Percentiles rank a stretch among this genome's conserved stretches.
Conservation (phyloP, 257 asterid genomes). For the Solanum appendiculatum region DNA sequence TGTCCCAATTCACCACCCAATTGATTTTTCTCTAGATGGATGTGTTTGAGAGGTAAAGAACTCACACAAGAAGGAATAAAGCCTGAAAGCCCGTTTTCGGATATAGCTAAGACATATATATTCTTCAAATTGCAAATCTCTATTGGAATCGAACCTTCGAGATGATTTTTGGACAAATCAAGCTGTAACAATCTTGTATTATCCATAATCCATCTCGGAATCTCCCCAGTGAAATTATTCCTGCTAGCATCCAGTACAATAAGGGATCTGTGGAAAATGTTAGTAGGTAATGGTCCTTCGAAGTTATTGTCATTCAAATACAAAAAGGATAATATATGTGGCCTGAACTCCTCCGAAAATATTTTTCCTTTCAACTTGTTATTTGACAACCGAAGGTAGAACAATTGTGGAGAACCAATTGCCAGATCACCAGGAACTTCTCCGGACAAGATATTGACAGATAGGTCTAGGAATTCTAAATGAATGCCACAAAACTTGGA, state of each 20-base stretch:
- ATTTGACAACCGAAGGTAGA: not conserved
- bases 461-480: not conserved
- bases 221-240: not conserved
- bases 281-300: no score
- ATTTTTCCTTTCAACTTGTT: no score
- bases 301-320: no score
- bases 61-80: not conserved
- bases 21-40: no score
- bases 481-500: not conserved
- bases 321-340: no score
- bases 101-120: not conserved
- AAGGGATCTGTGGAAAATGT: no score
- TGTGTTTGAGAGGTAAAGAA: not conserved
- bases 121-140: not conserved
- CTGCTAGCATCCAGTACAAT: not conserved
- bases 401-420: not conserved
- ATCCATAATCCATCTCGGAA: not conserved
- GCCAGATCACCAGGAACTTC: not conserved
- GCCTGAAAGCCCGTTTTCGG: not conserved
- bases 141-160: not conserved
- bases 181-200: not conserved
- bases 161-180: not conserved
- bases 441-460: not conserved
- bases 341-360: no score
- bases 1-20: no score